These are phyloP conservation scores for Rhodamnia rubescens DNA, from an alignment of 345 rosid species.

Conservation along the genomic window DNA sequence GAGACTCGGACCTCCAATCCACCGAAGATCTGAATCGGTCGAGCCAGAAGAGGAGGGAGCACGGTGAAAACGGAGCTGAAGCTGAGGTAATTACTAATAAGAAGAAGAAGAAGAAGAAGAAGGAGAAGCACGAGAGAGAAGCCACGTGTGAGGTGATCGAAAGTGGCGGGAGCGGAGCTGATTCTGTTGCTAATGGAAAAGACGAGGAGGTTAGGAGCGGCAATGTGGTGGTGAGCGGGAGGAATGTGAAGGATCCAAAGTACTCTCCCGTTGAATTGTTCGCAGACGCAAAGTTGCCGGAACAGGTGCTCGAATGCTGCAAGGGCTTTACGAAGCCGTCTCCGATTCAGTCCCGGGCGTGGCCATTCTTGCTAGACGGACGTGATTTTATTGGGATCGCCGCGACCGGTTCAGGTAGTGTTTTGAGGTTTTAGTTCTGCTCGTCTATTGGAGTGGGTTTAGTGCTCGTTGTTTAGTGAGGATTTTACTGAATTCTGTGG, in stretches of 20 bases:
- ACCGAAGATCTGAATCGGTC: not conserved
- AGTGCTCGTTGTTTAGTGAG: not conserved
- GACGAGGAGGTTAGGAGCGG: constrained; percentile 21
- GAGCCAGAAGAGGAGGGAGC: constrained; percentile 6
- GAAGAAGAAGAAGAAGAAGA: constrained; percentile 16
- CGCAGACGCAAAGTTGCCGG: constrained; percentile 48
- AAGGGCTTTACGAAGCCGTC: constrained; percentile 68
- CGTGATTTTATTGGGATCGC: constrained; percentile 97
- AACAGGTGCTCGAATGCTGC: constrained; percentile 64
- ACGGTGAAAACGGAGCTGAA: not conserved
- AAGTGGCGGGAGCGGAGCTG: constrained; percentile 1
- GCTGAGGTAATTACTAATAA: not conserved
- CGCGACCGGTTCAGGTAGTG: constrained; percentile 88
- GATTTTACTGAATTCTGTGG: not conserved
- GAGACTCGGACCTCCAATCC: constrained; percentile 4
- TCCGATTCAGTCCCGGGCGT: constrained; percentile 81
- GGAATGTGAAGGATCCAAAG: constrained; percentile 43
- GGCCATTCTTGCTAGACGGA: constrained; percentile 85
- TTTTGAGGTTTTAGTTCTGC: not conserved
- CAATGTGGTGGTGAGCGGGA: constrained; percentile 56
- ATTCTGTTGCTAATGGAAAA: not conserved
- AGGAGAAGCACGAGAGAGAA: constrained; percentile 15
- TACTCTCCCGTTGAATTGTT: constrained; percentile 50
- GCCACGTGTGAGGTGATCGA: constrained; percentile 3
- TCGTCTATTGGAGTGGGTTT: not conserved